Evolutionary conservation across 768 basidiomycete species (phyloP).

Genomic region (Serpula lacrymans): DNA sequence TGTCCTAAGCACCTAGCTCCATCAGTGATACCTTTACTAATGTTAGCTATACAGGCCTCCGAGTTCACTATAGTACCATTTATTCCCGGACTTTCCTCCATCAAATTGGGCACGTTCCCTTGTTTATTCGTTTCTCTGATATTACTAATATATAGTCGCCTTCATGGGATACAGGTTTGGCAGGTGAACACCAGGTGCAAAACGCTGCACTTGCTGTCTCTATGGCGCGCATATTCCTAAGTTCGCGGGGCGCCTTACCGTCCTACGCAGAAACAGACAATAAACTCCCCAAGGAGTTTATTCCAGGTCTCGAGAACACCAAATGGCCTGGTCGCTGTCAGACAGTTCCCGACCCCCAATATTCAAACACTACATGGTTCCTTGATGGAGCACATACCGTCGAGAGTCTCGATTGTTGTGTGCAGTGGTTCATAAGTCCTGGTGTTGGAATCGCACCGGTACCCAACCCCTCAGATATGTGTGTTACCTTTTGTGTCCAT

Average conservation of each 20-base stretch:
- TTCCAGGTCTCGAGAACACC: slow-evolving; percentile 61
- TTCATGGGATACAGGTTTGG: slow-evolving; percentile 53
- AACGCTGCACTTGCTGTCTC: slow-evolving; percentile 87
- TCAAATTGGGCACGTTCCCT: slow-evolving; percentile 57
- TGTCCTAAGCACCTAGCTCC: slow-evolving; percentile 2
- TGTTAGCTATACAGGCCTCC: slow-evolving; percentile 51
- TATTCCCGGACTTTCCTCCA: slow-evolving; percentile 43
- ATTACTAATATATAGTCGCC: too few species aligned
- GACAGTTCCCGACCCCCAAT: slow-evolving; percentile 48
- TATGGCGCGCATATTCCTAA: slow-evolving; percentile 65
- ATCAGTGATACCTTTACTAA: slow-evolving; percentile 1
- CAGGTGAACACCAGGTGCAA: slow-evolving; percentile 80
- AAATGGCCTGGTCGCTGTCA: slow-evolving; percentile 97
- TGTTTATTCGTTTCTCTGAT: neutral
- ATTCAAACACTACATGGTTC: slow-evolving; percentile 68
- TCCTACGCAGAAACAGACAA: slow-evolving; percentile 5
- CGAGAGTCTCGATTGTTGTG: slow-evolving; percentile 85
- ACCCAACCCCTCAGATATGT: neutral
- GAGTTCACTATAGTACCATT: slow-evolving; percentile 62
- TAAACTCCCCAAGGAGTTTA: slow-evolving; percentile 49
- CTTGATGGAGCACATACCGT: slow-evolving; percentile 94
- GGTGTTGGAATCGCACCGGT: slow-evolving; percentile 40
- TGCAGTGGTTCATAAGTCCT: slow-evolving; percentile 81
- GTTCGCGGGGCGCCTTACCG: neutral
- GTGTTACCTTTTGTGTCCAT: neutral